These are phyloP conservation scores for Pichia terricola DNA, from an alignment of 1,139 yeast species.

Conservation along the genomic window DNA sequence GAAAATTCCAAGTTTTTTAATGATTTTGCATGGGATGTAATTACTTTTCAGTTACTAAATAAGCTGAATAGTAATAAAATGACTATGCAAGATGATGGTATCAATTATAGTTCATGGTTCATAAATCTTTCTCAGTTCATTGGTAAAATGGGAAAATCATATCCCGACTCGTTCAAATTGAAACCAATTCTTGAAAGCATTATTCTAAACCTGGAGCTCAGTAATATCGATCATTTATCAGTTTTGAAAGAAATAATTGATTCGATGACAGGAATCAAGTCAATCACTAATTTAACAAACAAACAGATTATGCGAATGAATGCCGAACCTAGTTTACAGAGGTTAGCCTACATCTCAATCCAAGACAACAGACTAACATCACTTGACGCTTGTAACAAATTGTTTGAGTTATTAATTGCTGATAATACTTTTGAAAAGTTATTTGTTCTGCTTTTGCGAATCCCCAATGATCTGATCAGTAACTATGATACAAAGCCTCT, in stretches of 20 bases:
- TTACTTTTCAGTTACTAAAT: constrained; percentile 64
- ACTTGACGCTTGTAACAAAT: constrained; percentile 39
- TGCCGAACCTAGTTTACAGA: constrained; percentile 52
- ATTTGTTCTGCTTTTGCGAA: constrained; percentile 51
- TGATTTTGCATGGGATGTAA: constrained; percentile 75
- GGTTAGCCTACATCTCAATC: constrained; percentile 50
- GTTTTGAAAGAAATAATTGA: constrained; percentile 61
- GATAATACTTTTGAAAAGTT: constrained; percentile 50
- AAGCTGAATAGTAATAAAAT: constrained; percentile 65
- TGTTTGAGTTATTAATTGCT: constrained; percentile 40
- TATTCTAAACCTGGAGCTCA: constrained; percentile 54
- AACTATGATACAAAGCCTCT: constrained; percentile 39
- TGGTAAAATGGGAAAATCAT: constrained; percentile 50
- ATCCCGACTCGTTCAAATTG: constrained; percentile 41
- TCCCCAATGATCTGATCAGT: constrained; percentile 35
- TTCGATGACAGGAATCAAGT: constrained; percentile 78
- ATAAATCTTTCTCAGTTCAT: constrained; percentile 62
- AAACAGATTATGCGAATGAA: constrained; percentile 60
- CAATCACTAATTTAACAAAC: constrained; percentile 52
- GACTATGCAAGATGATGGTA: constrained; percentile 67
- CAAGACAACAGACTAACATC: constrained; percentile 49
- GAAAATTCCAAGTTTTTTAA: constrained; percentile 75
- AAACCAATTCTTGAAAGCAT: constrained; percentile 50
- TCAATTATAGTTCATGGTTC: constrained; percentile 78
- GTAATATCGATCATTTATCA: constrained; percentile 55